Evolutionary conservation across 768 basidiomycete genomes (phyloP).

Genomic region (Dacryopinax spathularia): DNA sequence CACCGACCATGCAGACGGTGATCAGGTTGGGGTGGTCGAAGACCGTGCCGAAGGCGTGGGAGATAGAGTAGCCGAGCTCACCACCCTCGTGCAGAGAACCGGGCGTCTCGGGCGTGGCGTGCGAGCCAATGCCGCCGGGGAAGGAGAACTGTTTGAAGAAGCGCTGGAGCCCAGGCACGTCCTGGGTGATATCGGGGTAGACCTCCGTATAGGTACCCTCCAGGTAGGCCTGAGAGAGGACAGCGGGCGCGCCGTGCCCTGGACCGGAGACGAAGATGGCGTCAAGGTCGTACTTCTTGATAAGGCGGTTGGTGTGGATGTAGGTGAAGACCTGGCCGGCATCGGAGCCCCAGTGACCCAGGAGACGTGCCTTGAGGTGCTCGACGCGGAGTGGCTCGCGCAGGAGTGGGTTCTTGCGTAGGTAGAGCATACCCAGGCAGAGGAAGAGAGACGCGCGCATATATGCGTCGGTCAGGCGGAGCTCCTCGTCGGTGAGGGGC

Average conservation of each 20-base stretch:
- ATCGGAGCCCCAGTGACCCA: slow-evolving; percentile 71
- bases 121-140: slow-evolving; percentile 75
- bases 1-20: slow-evolving; percentile 69
- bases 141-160: slow-evolving; percentile 41
- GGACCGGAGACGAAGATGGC: slow-evolving; percentile 70
- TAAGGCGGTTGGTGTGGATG: slow-evolving; percentile 49
- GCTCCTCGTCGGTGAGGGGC: slow-evolving; percentile 17
- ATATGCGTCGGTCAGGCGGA: slow-evolving; percentile 19
- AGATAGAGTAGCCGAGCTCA: slow-evolving; percentile 78
- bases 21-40: slow-evolving; percentile 86
- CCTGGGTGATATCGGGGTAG: slow-evolving; percentile 30
- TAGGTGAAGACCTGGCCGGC: slow-evolving; percentile 59
- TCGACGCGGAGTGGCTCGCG: slow-evolving; percentile 43
- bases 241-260: slow-evolving; percentile 75
- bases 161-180: slow-evolving; percentile 33
- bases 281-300: slow-evolving; percentile 45
- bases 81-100: slow-evolving; percentile 82
- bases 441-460: slow-evolving; percentile 21
- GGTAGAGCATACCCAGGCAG: slow-evolving; percentile 64
- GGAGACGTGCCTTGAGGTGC: slow-evolving; percentile 65
- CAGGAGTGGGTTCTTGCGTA: slow-evolving; percentile 56
- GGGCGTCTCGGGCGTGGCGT: slow-evolving; percentile 60
- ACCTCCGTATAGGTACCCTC: slow-evolving; percentile 53
- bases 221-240: slow-evolving; percentile 75
- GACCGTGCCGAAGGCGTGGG: slow-evolving; percentile 72